phyloP scores from a whole-genome alignment of 108 stramenopile species.

The Parmales sp. region DNA sequence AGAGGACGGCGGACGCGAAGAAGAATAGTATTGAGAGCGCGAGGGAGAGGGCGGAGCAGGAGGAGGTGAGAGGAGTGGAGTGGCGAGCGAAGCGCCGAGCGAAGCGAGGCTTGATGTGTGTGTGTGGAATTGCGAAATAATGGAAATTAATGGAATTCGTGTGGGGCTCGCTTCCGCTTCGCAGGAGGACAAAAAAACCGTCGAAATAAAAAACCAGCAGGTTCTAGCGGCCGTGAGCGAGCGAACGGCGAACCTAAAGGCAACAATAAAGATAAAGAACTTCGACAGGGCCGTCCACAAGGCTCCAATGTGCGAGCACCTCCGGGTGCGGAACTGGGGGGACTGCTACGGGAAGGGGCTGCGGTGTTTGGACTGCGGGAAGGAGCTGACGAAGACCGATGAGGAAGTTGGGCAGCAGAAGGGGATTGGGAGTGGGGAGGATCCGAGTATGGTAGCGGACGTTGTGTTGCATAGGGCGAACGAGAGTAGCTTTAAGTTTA shows the following conservation, averaged over 20 bases:
- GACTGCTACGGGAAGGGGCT: constrained; percentile 31
- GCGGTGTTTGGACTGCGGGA: constrained; percentile 33
- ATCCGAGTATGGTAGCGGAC: constrained; percentile 11
- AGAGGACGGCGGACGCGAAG: not conserved
- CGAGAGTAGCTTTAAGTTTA: constrained; percentile 26
- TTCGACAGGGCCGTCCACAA: constrained; percentile 20
- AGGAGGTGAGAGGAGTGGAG: not conserved
- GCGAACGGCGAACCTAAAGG: constrained; percentile 8
- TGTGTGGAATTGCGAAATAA: too few species aligned
- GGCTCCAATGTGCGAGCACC: constrained; percentile 28
- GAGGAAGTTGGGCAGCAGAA: constrained; percentile 19
- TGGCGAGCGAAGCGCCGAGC: not conserved
- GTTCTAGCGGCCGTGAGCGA: not conserved
- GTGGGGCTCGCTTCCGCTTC: too few species aligned
- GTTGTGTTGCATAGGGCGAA: constrained; percentile 24
- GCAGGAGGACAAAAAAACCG: not conserved
- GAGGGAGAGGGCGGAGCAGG: constrained; percentile 6
- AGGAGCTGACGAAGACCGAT: constrained; percentile 25
- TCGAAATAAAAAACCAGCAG: not conserved
- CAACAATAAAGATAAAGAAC: constrained; percentile 11
- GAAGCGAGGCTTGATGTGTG: too few species aligned
- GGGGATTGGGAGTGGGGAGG: constrained; percentile 34
- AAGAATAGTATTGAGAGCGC: constrained; percentile 2
- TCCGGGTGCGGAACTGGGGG: constrained; percentile 34
- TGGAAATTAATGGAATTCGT: too few species aligned